Conservation (phyloP, 129 eudicot species). For the Cynara cardunculus region DNA sequence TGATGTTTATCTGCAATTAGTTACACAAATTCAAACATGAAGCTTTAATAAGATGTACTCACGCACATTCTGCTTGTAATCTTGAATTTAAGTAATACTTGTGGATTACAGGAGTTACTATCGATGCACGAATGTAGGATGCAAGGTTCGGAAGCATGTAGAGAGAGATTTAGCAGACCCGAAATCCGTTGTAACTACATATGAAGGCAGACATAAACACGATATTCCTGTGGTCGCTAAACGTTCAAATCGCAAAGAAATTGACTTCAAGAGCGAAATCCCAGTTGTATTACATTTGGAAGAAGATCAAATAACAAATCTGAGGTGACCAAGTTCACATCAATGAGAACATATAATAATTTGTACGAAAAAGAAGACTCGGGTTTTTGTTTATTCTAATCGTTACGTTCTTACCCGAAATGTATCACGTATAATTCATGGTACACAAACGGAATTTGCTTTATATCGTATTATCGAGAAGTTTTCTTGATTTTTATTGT, state of each 20-base stretch:
- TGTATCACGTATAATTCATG: background rate
- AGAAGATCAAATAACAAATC: constrained; percentile 39
- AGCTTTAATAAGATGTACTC: too few species aligned
- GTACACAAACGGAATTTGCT: background rate
- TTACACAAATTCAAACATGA: too few species aligned
- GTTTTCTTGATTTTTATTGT: background rate
- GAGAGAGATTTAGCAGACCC: constrained; percentile 73
- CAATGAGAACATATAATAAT: background rate
- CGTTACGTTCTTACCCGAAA: background rate
- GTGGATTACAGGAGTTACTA: constrained; percentile 72
- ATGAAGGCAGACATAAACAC: constrained; percentile 92
- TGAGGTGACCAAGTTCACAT: background rate
- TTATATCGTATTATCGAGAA: background rate
- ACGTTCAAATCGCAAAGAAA: constrained; percentile 28
- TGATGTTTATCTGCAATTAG: too few species aligned
- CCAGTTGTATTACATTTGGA: constrained; percentile 43
- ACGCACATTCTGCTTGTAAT: too few species aligned
- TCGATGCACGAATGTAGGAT: constrained; percentile 68
- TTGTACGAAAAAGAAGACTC: background rate
- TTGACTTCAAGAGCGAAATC: constrained; percentile 35
- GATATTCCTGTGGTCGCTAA: constrained; percentile 44
- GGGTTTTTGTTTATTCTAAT: background rate
- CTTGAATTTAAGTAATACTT: too few species aligned
- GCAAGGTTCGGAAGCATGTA: constrained; percentile 96
- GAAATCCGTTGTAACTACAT: constrained; percentile 78